A percentile compares a stretch with the other conserved stretches of the same genome.
Conservation (phyloP, 2,329 filamentous ascomycete genomes). For the Knufia petricola region DNA sequence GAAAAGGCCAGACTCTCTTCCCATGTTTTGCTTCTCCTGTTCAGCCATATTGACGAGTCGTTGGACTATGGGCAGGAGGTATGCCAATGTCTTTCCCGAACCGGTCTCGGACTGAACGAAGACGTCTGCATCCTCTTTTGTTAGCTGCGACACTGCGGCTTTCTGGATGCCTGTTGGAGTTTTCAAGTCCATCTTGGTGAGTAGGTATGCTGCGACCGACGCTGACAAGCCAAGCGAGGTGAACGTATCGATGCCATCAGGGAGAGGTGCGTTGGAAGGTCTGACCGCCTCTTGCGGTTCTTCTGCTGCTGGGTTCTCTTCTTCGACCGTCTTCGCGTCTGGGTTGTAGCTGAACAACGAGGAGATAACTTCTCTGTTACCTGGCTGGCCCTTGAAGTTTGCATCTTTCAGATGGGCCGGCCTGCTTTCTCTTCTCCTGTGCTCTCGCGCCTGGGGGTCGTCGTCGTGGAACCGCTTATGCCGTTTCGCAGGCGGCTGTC, state of each 20-base stretch:
- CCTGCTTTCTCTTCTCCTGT: conserved; percentile 11
- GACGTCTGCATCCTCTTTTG: conserved; percentile 74
- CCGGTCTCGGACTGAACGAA: conserved; percentile 97
- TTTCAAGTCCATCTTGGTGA: conserved; percentile 77
- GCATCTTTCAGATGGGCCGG: conserved; percentile 6
- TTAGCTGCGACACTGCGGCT: conserved; percentile 69
- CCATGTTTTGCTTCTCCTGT: conserved; percentile 35
- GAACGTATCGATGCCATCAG: conserved; percentile 76
- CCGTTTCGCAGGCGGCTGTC: conserved; percentile 6
- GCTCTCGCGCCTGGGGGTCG: conserved; percentile 19
- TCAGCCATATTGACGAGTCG: conserved; percentile 64
- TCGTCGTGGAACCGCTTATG: conserved; percentile 9
- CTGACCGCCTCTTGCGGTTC: conserved; percentile 45
- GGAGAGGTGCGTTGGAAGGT: conserved; percentile 83
- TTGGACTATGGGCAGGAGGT: conserved; percentile 84
- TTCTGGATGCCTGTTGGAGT: conserved; percentile 92
- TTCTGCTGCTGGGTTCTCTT: conserved; percentile 30
- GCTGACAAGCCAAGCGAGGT: conserved; percentile 74
- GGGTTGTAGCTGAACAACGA: conserved; percentile 91
- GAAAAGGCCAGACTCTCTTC: conserved; percentile 76
- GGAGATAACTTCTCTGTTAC: conserved; percentile 61
- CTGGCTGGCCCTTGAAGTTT: conserved; percentile 26
- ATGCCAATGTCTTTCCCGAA: conserved; percentile 95
- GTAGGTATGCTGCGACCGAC: conserved; percentile 69
- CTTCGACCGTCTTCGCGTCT: conserved; percentile 43